Base-by-base conservation (phyloP, 371 early-diverging fungal species). In the Mucor mucedo region DNA sequence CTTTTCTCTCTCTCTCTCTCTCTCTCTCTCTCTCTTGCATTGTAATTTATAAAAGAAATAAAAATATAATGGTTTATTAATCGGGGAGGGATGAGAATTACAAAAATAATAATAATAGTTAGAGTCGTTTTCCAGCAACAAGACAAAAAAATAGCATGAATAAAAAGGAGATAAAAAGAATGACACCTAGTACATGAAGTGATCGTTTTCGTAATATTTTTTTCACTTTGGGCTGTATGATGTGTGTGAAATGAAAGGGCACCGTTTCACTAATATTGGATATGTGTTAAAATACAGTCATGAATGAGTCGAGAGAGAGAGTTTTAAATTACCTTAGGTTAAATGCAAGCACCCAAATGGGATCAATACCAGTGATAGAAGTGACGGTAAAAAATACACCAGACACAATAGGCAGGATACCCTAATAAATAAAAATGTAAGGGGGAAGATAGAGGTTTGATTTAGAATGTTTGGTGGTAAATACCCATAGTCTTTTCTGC, bases 401-500 rank as follows among this genome's bases (percentile, higher is more conserved):
- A 21, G 69, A 55, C 35, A 65, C 62, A 38, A 82, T 72, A 30
- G 82, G 82, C 13, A 82, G 47, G 10, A 74, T 35, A 49, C 76
- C 82, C 82, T 81, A 49, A 47, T 14, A 44, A 44, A 21, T 21
- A 47, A 21, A 47, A 47, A 45, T 27, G 28, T 40, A 45, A 50
- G 30, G 38, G 41, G n/a, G n/a, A 30, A 0, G 16, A n/a, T 4
- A 28, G 28, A 16, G 16, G 35, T 52, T 28, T 11, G 35, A 29
- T 47, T 55, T 33, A 42, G 50, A 53, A 39, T 71, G 21, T 21
- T 21, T 21, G 21, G 21, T 21, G 21, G 21, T 21, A 21, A 21
- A 21, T 82, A 87, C 88, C 86, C 85, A 88, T 44, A 83, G 63
- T 32, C 88, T 70, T 14, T 72, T 54, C 30, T 76, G 75, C 66